phyloP scores from a whole-genome alignment of 495 filamentous ascomycete genomes.

The Cladorrhinum samala region DNA sequence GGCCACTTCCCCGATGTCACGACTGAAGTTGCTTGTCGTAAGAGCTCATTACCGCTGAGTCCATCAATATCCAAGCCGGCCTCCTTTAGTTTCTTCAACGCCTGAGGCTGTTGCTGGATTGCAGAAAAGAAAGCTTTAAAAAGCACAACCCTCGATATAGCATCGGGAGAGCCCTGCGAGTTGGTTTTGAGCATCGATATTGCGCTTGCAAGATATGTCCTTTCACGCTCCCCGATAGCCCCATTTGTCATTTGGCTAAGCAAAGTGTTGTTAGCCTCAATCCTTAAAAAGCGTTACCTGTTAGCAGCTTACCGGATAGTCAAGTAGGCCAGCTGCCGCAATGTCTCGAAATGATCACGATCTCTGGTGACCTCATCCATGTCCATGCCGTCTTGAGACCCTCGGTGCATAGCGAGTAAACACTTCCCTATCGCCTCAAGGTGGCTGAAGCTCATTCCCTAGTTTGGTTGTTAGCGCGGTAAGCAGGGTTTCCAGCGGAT shows the following conservation, averaged over 20 bases:
- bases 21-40: slow-evolving; percentile 4
- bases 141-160: slow-evolving; percentile 16
- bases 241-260: slow-evolving; percentile 28
- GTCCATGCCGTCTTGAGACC: slow-evolving; percentile 7
- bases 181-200: slow-evolving; percentile 20
- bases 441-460: slow-evolving; percentile 26
- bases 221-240: slow-evolving; percentile 30
- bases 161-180: slow-evolving; percentile 13
- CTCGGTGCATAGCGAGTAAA: slow-evolving; percentile 9
- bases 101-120: slow-evolving; percentile 6
- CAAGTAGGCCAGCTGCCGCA: slow-evolving; percentile 25
- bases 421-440: slow-evolving; percentile 21
- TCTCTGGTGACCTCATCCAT: slow-evolving; percentile 6
- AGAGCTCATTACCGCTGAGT: slow-evolving; percentile 9
- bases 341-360: slow-evolving; percentile 16
- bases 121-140: slow-evolving; percentile 14
- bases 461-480: background rate
- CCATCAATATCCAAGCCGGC: slow-evolving; percentile 11
- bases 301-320: no score
- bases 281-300: no score
- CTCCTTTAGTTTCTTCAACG: slow-evolving; percentile 11
- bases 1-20: slow-evolving; percentile 10
- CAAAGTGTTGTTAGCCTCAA: no score
- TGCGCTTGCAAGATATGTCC: slow-evolving; percentile 27
- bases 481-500: background rate